A percentile compares a stretch with the other conserved stretches of the same genome.
Evolutionary conservation across 257 asterid genomes (phyloP).

Genomic region (Lantana camara): DNA sequence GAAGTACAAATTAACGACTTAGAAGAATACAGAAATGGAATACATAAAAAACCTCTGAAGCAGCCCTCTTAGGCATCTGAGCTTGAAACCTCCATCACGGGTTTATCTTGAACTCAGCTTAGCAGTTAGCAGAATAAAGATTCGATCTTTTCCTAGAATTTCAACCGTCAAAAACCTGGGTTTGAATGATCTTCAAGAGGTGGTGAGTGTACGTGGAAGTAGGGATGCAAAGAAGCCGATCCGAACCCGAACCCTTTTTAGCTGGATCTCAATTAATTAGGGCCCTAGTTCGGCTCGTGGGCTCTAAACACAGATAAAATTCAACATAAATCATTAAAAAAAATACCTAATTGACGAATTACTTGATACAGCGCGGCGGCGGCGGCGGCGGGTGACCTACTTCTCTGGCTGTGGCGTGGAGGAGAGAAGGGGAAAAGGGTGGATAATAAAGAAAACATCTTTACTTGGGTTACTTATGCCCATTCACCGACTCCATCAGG

Average conservation of each 20-base stretch:
- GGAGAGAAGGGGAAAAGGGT: too few relatives aligned
- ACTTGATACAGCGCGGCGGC: too few relatives aligned
- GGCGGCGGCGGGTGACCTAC: too few relatives aligned
- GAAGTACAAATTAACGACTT: background rate
- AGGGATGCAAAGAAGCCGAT: too few relatives aligned
- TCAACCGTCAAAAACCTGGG: background rate
- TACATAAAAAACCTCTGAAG: slow-evolving; percentile 54
- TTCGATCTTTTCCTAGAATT: background rate
- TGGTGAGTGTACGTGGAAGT: background rate
- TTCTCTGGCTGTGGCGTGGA: too few relatives aligned
- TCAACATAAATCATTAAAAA: too few relatives aligned
- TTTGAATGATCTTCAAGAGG: background rate
- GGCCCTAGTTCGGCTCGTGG: too few relatives aligned
- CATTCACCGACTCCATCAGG: background rate
- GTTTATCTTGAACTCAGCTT: background rate
- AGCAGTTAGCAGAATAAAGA: background rate
- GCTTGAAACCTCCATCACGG: slow-evolving; percentile 22
- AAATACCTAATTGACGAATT: too few relatives aligned
- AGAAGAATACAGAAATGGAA: background rate
- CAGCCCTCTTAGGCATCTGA: slow-evolving; percentile 51
- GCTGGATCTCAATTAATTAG: too few relatives aligned
- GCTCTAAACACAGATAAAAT: too few relatives aligned
- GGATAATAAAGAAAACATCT: background rate
- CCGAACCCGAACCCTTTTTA: too few relatives aligned
- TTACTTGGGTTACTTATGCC: background rate